Conservation (phyloP, 192 early-diverging fungal species). For the Coemansia sp. region DNA sequence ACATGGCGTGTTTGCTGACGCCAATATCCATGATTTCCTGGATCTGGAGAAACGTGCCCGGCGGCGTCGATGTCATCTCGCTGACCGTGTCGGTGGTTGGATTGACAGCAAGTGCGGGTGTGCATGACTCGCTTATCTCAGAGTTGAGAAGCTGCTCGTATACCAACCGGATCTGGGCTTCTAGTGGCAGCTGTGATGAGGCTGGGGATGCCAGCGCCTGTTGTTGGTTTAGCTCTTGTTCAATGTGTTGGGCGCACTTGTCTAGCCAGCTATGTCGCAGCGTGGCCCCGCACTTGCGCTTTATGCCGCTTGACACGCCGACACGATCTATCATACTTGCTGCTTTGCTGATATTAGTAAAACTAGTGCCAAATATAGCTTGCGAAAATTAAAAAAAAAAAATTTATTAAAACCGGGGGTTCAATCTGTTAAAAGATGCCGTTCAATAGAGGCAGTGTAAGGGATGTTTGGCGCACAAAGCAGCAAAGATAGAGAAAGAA, state of each 20-base stretch:
- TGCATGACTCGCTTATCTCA: slow-evolving; percentile 38
- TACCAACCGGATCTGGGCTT: slow-evolving; percentile 33
- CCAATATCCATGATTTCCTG: slow-evolving; percentile 45
- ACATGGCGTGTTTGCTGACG: slow-evolving; percentile 41
- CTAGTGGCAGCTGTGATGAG: slow-evolving; percentile 7
- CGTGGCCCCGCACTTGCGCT: slow-evolving; percentile 17
- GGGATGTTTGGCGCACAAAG: too few species aligned
- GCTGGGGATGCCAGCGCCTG: background rate
- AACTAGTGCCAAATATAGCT: background rate
- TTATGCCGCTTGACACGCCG: slow-evolving; percentile 11
- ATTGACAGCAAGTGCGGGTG: slow-evolving; percentile 11
- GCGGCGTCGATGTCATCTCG: slow-evolving; percentile 6
- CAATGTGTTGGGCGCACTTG: slow-evolving; percentile 29
- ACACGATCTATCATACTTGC: slow-evolving; percentile 41
- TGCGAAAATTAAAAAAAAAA: background rate
- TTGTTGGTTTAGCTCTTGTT: slow-evolving; percentile 10
- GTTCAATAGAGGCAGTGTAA: too few species aligned
- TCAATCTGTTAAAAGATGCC: too few species aligned
- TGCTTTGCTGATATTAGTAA: too few species aligned
- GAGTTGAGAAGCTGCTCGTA: slow-evolving; percentile 40
- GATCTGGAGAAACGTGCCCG: slow-evolving; percentile 34
- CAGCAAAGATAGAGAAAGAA: too few species aligned
- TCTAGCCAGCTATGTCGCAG: slow-evolving; percentile 35
- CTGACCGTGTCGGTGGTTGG: background rate
- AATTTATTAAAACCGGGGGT: too few species aligned